These are phyloP conservation scores for Phaeomoniella chlamydospora DNA, from an alignment of 2,329 filamentous ascomycete species.

Conservation along the genomic window DNA sequence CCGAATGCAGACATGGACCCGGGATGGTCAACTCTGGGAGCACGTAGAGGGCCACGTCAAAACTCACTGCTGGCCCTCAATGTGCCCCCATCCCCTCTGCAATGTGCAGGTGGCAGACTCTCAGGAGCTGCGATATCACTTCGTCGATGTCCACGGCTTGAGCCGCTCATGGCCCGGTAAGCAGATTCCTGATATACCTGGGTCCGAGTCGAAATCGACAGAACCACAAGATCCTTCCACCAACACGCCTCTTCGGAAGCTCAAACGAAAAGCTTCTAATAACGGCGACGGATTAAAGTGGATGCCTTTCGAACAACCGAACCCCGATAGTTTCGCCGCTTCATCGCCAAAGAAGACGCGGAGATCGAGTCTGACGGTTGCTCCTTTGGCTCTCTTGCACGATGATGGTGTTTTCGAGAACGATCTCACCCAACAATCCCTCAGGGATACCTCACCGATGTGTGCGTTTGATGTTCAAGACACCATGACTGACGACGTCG, in stretches of 20 bases:
- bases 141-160: constrained; percentile 3
- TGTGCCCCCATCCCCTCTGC: constrained; percentile 2
- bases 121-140: constrained; percentile 1
- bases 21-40: constrained; percentile 3
- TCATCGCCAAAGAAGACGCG: too few species aligned
- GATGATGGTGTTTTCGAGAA: too few species aligned
- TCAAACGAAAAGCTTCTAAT: not conserved
- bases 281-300: not conserved
- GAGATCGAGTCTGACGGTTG: too few species aligned
- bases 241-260: not conserved
- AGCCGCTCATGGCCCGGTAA: constrained; percentile 3
- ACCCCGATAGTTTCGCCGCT: too few species aligned
- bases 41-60: constrained; percentile 4
- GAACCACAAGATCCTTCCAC: not conserved
- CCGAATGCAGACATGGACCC: constrained; percentile 4
- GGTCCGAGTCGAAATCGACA: not conserved
- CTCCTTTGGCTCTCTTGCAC: too few species aligned
- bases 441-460: too few species aligned
- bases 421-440: too few species aligned
- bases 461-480: too few species aligned
- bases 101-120: not conserved
- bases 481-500: too few species aligned
- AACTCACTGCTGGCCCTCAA: constrained; percentile 1
- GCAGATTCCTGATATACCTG: not conserved
- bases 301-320: not conserved